Evolutionary conservation across 2,329 filamentous ascomycete species (phyloP).

Genomic region (Beauveria australis): DNA sequence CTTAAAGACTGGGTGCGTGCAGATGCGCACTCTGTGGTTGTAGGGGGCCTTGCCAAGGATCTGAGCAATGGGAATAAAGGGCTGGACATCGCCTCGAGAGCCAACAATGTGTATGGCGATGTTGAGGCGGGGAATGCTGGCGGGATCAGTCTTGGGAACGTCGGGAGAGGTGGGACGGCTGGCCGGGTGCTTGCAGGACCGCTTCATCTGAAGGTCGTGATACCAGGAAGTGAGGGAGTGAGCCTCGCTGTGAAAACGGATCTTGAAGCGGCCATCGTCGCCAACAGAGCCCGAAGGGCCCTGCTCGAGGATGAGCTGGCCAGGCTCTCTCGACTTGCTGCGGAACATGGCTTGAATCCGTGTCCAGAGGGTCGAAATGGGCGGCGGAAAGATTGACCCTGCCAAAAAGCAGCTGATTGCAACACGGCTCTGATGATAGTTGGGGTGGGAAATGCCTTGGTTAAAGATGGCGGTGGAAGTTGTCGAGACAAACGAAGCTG

Average conservation of each 20-base stretch:
- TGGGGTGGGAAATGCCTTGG: neutral
- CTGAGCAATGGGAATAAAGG: conserved; percentile 10
- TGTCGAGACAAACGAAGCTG: neutral
- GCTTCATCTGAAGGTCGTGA: conserved; percentile 2
- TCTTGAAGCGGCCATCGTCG: conserved; percentile 16
- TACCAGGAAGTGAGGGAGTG: conserved; percentile 6
- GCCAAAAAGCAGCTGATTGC: neutral
- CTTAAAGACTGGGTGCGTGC: conserved; percentile 47
- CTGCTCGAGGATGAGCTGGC: conserved; percentile 14
- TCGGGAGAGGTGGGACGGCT: neutral
- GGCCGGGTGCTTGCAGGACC: neutral
- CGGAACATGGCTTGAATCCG: conserved; percentile 5
- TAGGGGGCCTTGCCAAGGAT: conserved; percentile 20
- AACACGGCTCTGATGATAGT: neutral
- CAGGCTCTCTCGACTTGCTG: conserved; percentile 14
- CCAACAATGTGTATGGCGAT: conserved; percentile 19
- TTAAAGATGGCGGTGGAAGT: neutral
- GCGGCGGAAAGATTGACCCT: neutral
- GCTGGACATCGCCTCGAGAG: conserved; percentile 16
- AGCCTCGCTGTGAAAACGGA: conserved; percentile 14
- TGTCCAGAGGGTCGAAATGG: neutral
- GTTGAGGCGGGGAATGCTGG: conserved; percentile 13
- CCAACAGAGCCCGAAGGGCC: conserved; percentile 14
- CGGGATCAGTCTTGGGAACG: neutral
- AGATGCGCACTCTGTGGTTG: conserved; percentile 47